Base-by-base conservation (phyloP, 129 eudicot species). In the Lonicera japonica region DNA sequence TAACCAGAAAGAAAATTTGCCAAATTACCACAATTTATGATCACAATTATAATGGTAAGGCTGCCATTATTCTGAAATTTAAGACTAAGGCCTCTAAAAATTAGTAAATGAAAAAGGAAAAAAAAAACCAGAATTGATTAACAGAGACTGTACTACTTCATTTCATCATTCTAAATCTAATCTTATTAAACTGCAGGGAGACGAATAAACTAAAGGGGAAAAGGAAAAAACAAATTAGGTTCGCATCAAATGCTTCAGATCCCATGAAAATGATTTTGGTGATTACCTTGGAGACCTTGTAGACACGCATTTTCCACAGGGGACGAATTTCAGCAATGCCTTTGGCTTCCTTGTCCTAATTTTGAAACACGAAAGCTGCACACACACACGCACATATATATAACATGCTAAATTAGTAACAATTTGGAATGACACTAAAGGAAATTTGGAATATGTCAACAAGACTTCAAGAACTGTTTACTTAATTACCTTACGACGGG, bases 301-400 rank as follows among this genome's bases (percentile, higher is more conserved):
- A 18, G 98, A 73, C 59, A 82, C 70, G 73, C 95, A 87, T 69
- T 77, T 82, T 70, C 98, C 98, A 60, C 98, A 92, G 25, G 86
- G 73, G 41, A 87, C 73, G 21, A 64, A 75, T 77, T 75, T 80
- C 57, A 87, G 58, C 79, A 92, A 63, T 8, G 83, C 70, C 22
- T 67, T 70, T 25, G 96, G 79, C 58, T 74, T 87, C 78, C 95
- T 81, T 16, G 85, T 56, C 48, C 89, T 75, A 58, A 79, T 66
- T 65, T 76, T 92, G 66, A 82, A 67, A 21, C 88, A 86, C 2
- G 91, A 82, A 65, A 82, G 75, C 98, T 92, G 95, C 84, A 73
- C 4, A 59, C 8, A 54, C 8, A 69, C 41, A 69, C 67, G 21
- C 20, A 43, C 13, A 12, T 14, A n/a, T n/a, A 55, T 17, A 9